Evolutionary conservation across 1,284 basidiomycete genomes (phyloP), one percentile per base, ranked within the genome.

Genomic region (Tremellales sp.): DNA sequence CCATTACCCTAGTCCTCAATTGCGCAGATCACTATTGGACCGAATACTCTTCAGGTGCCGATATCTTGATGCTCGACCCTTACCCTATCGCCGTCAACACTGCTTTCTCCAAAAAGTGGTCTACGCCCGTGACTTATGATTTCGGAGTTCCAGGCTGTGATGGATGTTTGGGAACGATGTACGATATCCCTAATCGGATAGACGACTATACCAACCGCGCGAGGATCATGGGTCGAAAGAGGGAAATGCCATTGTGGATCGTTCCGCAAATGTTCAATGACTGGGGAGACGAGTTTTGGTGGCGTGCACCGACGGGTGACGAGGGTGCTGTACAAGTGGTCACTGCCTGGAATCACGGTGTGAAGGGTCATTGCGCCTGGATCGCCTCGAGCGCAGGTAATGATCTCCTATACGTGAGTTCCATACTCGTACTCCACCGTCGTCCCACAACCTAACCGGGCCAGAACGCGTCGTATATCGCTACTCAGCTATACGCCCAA

Each of bases 121-220:
- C 19, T n/a, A 60, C 55, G 2, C 40, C 43, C 4, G 52, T 57
- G 22, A 53, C 39, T 23, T 12, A 26, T 3, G 43, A 46, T 22
- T 60, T 53, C 33, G 58, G 58, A 13, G 37, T 25, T 10, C 48
- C 52, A 10, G 58, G 58, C 11, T 60, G 58, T 40, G 58, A 60
- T 36, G 42, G 43, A 8, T 60, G 58, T 26, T 10, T 29, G 36
- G 58, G 58, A 10, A 45, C 33, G n/a, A 44, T 60, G 21, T 53
- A 58, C 33, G 56, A 58, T 41, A 21, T 52, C 2, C 21, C 47
- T 6, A 23, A 40, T 19, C 31, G 55, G 24, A 25, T 57, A 3
- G 55, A 57, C 22, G 42, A 43, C 12, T 51, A 46, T 46, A 45
- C 29, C 4, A 29, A 29, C 1, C 24, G 52, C 17, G 17, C 42